A percentile compares a stretch with the other conserved stretches of the same genome.
These are phyloP conservation scores for Pyrenochaeta sp. DNA, from an alignment of 2,329 filamentous ascomycete species.

Conservation along the genomic window DNA sequence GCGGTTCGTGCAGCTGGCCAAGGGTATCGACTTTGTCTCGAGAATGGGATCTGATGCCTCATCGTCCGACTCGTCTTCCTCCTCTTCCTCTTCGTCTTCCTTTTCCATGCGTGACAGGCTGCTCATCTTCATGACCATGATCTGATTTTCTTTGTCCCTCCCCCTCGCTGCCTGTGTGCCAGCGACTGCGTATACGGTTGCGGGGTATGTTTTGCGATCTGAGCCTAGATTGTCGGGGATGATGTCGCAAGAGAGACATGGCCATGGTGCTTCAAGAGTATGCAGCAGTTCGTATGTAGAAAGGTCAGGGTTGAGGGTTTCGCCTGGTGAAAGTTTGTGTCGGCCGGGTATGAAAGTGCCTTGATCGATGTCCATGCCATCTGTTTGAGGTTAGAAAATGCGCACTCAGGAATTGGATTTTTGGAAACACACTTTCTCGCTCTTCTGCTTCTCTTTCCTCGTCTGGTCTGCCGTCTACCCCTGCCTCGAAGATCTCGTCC, in stretches of 20 bases:
- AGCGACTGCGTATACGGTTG: conserved; percentile 92
- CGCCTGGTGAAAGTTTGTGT: conserved; percentile 87
- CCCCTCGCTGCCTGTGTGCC: conserved; percentile 88
- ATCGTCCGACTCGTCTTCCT: conserved; percentile 73
- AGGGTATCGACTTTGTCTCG: conserved; percentile 87
- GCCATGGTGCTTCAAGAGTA: conserved; percentile 92
- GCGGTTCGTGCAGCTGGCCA: conserved; percentile 89
- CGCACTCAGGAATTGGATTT: conserved; percentile 21
- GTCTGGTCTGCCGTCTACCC: conserved; percentile 91
- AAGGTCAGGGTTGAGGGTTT: conserved; percentile 88
- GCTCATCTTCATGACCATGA: conserved; percentile 97
- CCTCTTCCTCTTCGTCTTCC: conserved; percentile 73
- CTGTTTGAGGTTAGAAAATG: conserved; percentile 46
- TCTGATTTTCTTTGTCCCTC: conserved; percentile 83
- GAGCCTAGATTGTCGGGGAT: conserved; percentile 86
- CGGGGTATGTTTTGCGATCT: conserved; percentile 90
- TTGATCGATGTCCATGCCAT: conserved; percentile 92
- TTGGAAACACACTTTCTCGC: conserved; percentile 64
- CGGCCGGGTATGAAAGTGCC: conserved; percentile 95
- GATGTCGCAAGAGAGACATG: conserved; percentile 95
- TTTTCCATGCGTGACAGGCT: conserved; percentile 89
- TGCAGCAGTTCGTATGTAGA: conserved; percentile 99
- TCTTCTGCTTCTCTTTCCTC: conserved; percentile 92
- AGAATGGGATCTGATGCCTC: conserved; percentile 84
- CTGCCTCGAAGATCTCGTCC: conserved; percentile 93